Percentiles rank a stretch among this genome's conserved stretches.
Evolutionary conservation across 129 eudicot genomes (phyloP).

Genomic region (Flaveria brownii): DNA sequence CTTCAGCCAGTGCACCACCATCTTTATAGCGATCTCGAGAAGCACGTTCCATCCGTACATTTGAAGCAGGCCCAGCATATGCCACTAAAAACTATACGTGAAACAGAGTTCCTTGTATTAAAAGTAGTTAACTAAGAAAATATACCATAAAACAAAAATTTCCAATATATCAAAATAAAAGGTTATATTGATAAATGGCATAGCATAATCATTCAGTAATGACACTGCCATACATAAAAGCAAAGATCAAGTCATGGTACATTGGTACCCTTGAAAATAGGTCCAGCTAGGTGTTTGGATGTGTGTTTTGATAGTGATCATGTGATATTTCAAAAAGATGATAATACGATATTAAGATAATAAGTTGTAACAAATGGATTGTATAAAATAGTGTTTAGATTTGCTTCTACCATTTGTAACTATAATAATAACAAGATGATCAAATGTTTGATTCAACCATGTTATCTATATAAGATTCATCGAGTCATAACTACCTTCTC

Average conservation of each 20-base stretch:
- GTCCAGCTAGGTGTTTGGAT: neutral
- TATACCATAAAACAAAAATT: neutral
- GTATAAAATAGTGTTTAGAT: neutral
- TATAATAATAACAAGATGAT: neutral
- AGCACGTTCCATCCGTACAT: conserved; percentile 73
- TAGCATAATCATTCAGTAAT: neutral
- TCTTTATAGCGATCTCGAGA: conserved; percentile 57
- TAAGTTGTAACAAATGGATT: neutral
- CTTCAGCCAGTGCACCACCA: conserved; percentile 80
- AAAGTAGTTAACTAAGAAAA: neutral
- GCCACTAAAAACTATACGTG: conserved; percentile 60
- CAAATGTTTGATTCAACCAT: neutral
- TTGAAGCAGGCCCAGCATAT: conserved; percentile 93
- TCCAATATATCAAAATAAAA: conserved; percentile 1
- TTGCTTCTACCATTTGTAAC: neutral
- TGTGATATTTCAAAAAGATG: neutral
- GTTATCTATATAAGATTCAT: neutral
- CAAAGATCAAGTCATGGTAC: neutral
- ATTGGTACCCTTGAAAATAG: neutral
- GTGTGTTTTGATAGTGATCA: neutral
- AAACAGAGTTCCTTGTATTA: neutral
- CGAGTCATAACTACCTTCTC: conserved; percentile 59
- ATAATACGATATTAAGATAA: neutral
- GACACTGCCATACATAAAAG: conserved; percentile 6
- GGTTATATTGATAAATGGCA: neutral